Percentiles rank a stretch among this genome's conserved stretches.
phyloP scores from a whole-genome alignment of 2,329 filamentous ascomycete genomes.

The Aspergillus sp. region DNA sequence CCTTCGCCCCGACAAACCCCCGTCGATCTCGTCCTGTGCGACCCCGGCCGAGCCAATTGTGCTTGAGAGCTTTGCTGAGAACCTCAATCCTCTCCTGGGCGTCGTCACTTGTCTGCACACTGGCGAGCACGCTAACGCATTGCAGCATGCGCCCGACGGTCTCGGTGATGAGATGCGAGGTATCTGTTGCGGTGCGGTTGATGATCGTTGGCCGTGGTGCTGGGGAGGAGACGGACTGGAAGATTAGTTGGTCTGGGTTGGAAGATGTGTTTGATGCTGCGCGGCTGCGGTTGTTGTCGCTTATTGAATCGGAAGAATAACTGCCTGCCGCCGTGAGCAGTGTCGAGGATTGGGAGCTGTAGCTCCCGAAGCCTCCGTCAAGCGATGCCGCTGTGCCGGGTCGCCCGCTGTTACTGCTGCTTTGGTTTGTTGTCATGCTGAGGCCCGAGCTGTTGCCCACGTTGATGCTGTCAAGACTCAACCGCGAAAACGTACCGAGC shows the following conservation, averaged over 20 bases:
- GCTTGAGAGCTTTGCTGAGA: conserved; percentile 77
- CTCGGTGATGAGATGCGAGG: conserved; percentile 72
- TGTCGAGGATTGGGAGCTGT: conserved; percentile 70
- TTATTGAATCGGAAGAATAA: conserved; percentile 44
- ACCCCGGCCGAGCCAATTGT: conserved; percentile 92
- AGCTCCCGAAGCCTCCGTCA: conserved; percentile 67
- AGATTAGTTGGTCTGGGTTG: conserved; percentile 37
- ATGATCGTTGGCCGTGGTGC: conserved; percentile 27
- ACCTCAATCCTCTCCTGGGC: conserved; percentile 72
- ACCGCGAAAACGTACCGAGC: conserved; percentile 79
- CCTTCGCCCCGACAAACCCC: conserved; percentile 71
- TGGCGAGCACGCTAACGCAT: conserved; percentile 83
- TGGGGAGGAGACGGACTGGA: conserved; percentile 36
- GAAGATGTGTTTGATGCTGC: conserved; percentile 76
- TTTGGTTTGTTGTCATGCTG: conserved; percentile 31
- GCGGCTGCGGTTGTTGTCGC: conserved; percentile 54
- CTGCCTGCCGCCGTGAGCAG: conserved; percentile 61
- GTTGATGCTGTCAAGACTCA: conserved; percentile 73
- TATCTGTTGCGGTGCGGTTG: conserved; percentile 29
- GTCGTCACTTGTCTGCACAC: conserved; percentile 63
- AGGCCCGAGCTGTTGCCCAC: conserved; percentile 35
- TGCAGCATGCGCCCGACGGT: conserved; percentile 94
- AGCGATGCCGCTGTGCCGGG: conserved; percentile 68
- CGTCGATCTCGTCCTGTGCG: conserved; percentile 80
- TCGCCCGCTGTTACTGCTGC: conserved; percentile 43